phyloP scores from a whole-genome alignment of 306 rosid species.

The Herpetospermum pedunculosum region DNA sequence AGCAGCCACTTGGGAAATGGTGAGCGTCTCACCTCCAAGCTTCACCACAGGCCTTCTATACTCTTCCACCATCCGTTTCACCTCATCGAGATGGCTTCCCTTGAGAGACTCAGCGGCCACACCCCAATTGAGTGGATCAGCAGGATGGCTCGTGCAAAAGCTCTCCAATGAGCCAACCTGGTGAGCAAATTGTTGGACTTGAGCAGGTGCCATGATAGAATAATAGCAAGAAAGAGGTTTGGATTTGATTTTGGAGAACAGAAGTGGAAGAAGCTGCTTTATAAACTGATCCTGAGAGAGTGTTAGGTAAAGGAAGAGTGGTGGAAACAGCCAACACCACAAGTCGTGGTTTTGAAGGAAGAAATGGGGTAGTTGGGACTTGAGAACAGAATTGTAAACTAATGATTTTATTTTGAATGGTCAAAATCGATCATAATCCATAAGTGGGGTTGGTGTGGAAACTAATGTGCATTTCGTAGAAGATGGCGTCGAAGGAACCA shows the following conservation, averaged over 20 bases:
- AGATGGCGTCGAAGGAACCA: no score
- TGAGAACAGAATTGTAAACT: not conserved
- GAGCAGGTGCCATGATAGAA: constrained; percentile 19
- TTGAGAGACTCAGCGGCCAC: constrained; percentile 38
- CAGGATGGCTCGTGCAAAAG: constrained; percentile 21
- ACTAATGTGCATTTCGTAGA: no score
- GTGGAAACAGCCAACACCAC: not conserved
- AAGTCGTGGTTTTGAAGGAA: not conserved
- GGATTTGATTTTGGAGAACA: no score
- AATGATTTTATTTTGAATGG: not conserved
- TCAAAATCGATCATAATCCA: not conserved
- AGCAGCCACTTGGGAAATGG: constrained; percentile 75
- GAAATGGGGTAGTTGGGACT: not conserved
- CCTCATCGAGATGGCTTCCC: constrained; percentile 79
- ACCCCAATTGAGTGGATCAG: constrained; percentile 64
- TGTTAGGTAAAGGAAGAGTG: not conserved
- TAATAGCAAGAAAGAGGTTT: not conserved
- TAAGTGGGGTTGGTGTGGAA: no score
- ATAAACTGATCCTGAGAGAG: no score
- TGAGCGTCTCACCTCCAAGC: constrained; percentile 56
- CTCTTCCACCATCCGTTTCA: constrained; percentile 81
- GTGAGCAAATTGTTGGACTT: constrained; percentile 8
- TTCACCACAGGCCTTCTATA: constrained; percentile 43
- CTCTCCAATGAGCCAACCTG: constrained; percentile 16
- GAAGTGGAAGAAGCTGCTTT: not conserved